Conservation (phyloP, 192 early-diverging fungal species). For the Backusella tarrabulga region DNA sequence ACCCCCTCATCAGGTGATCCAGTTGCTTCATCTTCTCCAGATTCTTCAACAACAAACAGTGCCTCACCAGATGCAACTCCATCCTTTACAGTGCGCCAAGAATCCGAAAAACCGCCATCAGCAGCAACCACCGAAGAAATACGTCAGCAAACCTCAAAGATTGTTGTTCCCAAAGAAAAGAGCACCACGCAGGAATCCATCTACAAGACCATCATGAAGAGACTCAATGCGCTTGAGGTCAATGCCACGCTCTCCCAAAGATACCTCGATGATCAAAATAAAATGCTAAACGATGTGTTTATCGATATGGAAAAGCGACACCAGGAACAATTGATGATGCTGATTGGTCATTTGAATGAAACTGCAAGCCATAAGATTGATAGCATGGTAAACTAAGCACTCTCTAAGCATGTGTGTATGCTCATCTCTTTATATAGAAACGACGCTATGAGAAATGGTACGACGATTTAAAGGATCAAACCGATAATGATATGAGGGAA, state of each 20-base stretch:
- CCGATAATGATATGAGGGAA: slow-evolving; percentile 38
- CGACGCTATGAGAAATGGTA: slow-evolving; percentile 49
- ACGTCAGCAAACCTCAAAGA: neutral
- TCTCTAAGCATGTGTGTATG: too few relatives aligned
- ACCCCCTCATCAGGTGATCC: neutral
- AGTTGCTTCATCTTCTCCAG: neutral
- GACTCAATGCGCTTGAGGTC: slow-evolving; percentile 73
- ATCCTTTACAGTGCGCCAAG: neutral
- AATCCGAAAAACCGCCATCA: neutral
- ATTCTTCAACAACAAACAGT: neutral
- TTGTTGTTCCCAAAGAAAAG: neutral
- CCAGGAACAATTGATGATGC: slow-evolving; percentile 59
- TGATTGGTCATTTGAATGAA: slow-evolving; percentile 67
- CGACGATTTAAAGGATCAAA: slow-evolving; percentile 42
- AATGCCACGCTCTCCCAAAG: slow-evolving; percentile 74
- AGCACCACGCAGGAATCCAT: slow-evolving; percentile 70
- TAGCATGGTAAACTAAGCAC: slow-evolving; percentile 40
- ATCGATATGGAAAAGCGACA: slow-evolving; percentile 57
- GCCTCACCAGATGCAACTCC: neutral
- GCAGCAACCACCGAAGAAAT: neutral
- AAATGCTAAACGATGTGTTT: slow-evolving; percentile 65
- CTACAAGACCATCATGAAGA: slow-evolving; percentile 90
- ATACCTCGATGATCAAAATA: slow-evolving; percentile 78
- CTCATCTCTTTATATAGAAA: slow-evolving; percentile 26
- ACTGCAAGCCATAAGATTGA: slow-evolving; percentile 63